phyloP scores from a whole-genome alignment of 169 alveolate genomes.

The Plasmodium yoelii region DNA sequence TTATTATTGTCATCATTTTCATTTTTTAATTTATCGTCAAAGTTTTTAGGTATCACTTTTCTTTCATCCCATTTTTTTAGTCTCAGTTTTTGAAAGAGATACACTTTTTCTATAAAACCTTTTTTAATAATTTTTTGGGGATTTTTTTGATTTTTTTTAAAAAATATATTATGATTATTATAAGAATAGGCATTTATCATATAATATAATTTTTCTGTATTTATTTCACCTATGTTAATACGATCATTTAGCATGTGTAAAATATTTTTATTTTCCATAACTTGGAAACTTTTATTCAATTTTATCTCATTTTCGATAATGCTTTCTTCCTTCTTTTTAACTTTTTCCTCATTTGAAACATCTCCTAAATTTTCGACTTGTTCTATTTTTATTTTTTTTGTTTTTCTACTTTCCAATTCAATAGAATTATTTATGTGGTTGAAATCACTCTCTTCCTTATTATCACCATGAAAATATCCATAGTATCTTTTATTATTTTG shows the following conservation, averaged over 20 bases:
- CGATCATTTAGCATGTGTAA: background rate
- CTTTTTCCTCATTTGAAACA: background rate
- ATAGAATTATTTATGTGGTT: background rate
- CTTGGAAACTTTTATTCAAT: background rate
- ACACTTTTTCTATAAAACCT: conserved; percentile 17
- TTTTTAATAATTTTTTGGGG: conserved; percentile 6
- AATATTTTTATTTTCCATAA: background rate
- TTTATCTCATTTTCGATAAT: too few relatives aligned
- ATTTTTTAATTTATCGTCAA: background rate
- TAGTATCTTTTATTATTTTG: conserved; percentile 23
- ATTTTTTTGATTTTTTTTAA: conserved; percentile 1
- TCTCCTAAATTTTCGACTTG: background rate
- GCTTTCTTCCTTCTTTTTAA: conserved; percentile 2
- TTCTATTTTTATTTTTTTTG: background rate
- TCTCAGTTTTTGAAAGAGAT: background rate
- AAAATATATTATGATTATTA: conserved; percentile 17
- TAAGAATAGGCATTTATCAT: conserved; percentile 46
- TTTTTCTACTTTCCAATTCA: background rate
- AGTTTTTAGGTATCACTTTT: background rate
- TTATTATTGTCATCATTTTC: background rate
- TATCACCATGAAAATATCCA: background rate
- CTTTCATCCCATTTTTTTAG: background rate
- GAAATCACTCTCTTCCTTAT: background rate
- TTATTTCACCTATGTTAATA: conserved; percentile 9
- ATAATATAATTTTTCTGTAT: conserved; percentile 19